Conservation (phyloP, 805 yeast species). For the Starmerella etchellsii region DNA sequence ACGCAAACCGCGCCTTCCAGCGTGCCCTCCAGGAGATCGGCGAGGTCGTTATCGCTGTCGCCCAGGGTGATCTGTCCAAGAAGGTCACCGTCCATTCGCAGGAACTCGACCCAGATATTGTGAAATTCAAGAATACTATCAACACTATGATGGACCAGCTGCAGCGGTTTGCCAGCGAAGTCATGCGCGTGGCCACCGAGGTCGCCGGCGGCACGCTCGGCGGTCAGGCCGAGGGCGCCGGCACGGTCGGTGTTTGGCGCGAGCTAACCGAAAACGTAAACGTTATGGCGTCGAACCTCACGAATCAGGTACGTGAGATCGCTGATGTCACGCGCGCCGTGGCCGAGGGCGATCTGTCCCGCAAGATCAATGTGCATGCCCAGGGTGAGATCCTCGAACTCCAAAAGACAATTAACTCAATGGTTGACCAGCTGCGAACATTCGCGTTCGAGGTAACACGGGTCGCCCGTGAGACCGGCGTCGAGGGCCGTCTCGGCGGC, state of each 20-base stretch:
- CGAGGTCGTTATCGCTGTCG: constrained; percentile 75
- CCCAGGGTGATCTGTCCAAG: constrained; percentile 75
- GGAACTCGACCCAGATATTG: constrained; percentile 66
- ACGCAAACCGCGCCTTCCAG: constrained; percentile 54
- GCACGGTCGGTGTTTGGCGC: constrained; percentile 83
- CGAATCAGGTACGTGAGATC: constrained; percentile 79
- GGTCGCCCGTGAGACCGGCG: constrained; percentile 83
- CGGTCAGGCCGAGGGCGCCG: constrained; percentile 74
- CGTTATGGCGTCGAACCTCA: constrained; percentile 78
- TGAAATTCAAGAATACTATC: constrained; percentile 66
- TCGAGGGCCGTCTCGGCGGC: constrained; percentile 77
- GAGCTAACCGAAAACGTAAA: constrained; percentile 76
- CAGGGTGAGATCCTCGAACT: constrained; percentile 80
- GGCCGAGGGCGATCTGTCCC: constrained; percentile 70
- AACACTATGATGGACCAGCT: constrained; percentile 83
- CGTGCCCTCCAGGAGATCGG: constrained; percentile 69
- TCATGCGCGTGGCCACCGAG: constrained; percentile 74
- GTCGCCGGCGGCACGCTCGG: constrained; percentile 85
- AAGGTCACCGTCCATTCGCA: constrained; percentile 62
- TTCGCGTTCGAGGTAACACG: constrained; percentile 79
- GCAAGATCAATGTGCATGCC: constrained; percentile 79
- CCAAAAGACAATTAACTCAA: constrained; percentile 75
- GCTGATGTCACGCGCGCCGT: constrained; percentile 85
- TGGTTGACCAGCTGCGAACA: constrained; percentile 74
- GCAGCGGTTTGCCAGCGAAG: constrained; percentile 69